These are phyloP conservation scores for Citrullus colocynthis DNA, from an alignment of 306 rosid genomes.

Conservation along the genomic window DNA sequence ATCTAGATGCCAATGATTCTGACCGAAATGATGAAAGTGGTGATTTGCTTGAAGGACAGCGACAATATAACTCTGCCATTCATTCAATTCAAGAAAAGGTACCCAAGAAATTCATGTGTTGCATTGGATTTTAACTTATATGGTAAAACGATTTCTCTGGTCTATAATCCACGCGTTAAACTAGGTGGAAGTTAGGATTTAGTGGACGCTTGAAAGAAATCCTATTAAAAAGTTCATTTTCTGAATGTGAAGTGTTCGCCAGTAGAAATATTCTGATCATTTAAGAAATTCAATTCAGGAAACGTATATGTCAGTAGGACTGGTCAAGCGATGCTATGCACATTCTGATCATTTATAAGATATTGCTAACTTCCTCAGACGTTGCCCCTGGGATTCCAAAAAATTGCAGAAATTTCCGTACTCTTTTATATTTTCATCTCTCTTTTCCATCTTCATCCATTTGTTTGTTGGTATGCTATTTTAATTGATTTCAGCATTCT, in stretches of 20 bases:
- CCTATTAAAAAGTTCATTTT: background rate
- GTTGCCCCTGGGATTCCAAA: background rate
- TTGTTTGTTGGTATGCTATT: background rate
- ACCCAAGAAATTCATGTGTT: background rate
- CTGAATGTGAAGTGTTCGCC: background rate
- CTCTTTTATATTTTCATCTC: background rate
- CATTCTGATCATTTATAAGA: background rate
- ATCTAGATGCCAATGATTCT: slow-evolving; percentile 56
- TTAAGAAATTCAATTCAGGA: no score
- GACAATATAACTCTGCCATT: slow-evolving; percentile 94
- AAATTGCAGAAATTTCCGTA: background rate
- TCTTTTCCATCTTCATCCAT: background rate
- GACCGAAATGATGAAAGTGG: slow-evolving; percentile 58
- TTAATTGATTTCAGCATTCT: background rate
- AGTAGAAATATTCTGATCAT: background rate
- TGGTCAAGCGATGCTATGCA: no score
- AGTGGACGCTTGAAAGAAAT: background rate
- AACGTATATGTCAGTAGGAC: background rate
- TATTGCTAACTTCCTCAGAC: background rate
- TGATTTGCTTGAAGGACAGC: slow-evolving; percentile 98
- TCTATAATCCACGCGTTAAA: background rate
- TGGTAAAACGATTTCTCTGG: background rate
- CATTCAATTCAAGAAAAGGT: slow-evolving; percentile 98
- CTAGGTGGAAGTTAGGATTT: background rate
- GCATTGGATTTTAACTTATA: background rate